phyloP scores from a whole-genome alignment of 257 asterid species.

The Lithospermum erythrorhizon region DNA sequence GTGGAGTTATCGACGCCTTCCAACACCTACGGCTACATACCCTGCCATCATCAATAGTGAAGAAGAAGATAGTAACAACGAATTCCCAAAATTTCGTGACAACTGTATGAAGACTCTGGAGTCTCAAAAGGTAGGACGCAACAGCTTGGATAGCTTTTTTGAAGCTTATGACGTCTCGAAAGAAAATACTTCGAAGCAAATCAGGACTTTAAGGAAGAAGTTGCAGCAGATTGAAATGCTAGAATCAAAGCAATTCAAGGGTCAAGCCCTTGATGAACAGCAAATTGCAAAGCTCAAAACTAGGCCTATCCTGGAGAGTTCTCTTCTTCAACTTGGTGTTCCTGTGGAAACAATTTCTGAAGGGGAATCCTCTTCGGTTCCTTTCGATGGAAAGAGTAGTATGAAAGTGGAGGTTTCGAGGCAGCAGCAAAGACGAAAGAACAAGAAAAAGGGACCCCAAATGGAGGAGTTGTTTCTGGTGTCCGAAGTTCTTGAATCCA shows the following conservation, averaged over 20 bases:
- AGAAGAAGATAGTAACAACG: conserved; percentile 59
- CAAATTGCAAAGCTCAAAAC: conserved; percentile 72
- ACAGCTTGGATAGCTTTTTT: conserved; percentile 54
- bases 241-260: conserved; percentile 64
- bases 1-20: conserved; percentile 80
- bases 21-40: conserved; percentile 85
- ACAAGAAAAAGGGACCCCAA: conserved; percentile 38
- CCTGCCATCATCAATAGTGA: conserved; percentile 78
- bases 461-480: conserved; percentile 34
- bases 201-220: conserved; percentile 80
- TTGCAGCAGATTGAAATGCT: conserved; percentile 96
- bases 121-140: conserved; percentile 26
- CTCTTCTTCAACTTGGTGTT: conserved; percentile 74
- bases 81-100: conserved; percentile 39
- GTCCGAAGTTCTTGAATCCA: conserved; percentile 27
- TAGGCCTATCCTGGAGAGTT: conserved; percentile 46
- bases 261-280: conserved; percentile 74
- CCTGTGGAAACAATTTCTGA: conserved; percentile 40
- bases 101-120: conserved; percentile 26
- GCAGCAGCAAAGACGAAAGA: conserved; percentile 70
- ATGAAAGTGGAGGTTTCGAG: conserved; percentile 31
- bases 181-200: conserved; percentile 47
- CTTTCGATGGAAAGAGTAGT: conserved; percentile 42
- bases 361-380: conserved; percentile 32
- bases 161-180: conserved; percentile 37